Base-by-base conservation (phyloP, 345 rosid species). In the Acer negundo region DNA sequence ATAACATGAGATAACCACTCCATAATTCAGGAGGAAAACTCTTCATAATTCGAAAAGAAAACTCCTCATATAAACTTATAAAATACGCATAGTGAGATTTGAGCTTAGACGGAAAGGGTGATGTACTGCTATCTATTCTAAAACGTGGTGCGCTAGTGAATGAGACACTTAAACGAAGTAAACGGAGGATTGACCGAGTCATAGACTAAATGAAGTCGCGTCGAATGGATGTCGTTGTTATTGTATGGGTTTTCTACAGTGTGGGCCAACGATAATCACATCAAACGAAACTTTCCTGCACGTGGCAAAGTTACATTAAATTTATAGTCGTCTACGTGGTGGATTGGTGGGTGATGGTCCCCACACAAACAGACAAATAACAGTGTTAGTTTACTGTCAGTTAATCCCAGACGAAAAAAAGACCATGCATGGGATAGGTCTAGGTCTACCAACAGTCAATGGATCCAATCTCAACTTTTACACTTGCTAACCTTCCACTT, bases 121-220 rank as follows among this genome's bases (percentile, higher is more conserved):
- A 0, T 28, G 31, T 0, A 28, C 31, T 28, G 2, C 0, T 1
- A 3, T 0, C 31, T 28, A 2, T 2, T 28, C 0, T 2, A 28
- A 28, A 3, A 2, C 31, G 31, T 28, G 1, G 31, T 28, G 3
- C 2, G 31, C 31, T 3, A 3, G 31, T 28, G 31, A 28, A 28
- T 24, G 28, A 26, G 28, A 26, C 2, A 1, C 28, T 26, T 28
- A 2, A 2, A 28, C 31, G 1, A 2, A 28, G 46, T 7, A 42
- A 42, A 9, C 10, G 46, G 10, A 42, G 46, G 11, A 42, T 7
- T 35, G 38, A 35, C 38, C 6, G 38, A 35, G 38, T 4, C 1
- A 42, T 42, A 7, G 11, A 42, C 11, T 42, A 42, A 42, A 7
- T 2, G 10, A 8, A 8, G 46, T 42, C 46, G 10, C 10, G 44